Base-by-base conservation (phyloP, 2,329 filamentous ascomycete genomes). In the Samsoniella hepiali region DNA sequence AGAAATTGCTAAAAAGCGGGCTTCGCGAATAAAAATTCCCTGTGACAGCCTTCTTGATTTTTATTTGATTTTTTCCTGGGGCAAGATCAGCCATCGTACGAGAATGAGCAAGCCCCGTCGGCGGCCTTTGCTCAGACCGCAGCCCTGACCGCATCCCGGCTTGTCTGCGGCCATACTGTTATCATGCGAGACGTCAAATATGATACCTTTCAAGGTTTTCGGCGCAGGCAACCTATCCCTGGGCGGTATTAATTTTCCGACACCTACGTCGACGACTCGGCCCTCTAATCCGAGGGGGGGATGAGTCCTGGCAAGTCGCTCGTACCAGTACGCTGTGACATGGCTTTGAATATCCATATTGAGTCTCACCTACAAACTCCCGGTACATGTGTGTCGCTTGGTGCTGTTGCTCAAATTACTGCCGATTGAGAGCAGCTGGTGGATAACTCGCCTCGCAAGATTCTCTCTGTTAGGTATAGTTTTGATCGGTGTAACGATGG, bases 51-150 rank as follows among this genome's bases (percentile, higher is more conserved):
- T 10, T 40, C 38, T 15, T 10, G 13, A 5, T 17, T 36, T 32
- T 29, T 47, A 22, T 22, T 22, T 22, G 22, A 22, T 22, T 50
- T 40, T 59, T 49, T 29, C 34, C 49, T 36, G 58, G 58, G 49
- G 58, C 34, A 54, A n/a, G 29, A 55, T 61, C 58, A 61, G 49
- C 58, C 58, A 61, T 61, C 58, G 58, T 61, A 61, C 58, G 58
- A 61, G 29, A 61, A 61, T 61, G 49, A 61, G 58, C 31, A 29
- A 36, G 47, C 17, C 27, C 38, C 22, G 29, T 47, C 49, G 49
- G 49, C 50, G 40, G 31, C 38, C 17, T 45, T 27, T 40, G 22
- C 36, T 49, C 27, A 31, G 31, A 34, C 40, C 56, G 10, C 29
- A 32, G 17, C 15, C 9, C 40, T n/a, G 55, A 40, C 32, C 44